Conservation (phyloP, 2,329 filamentous ascomycete genomes). For the Magnaporthiopsis incrustans region DNA sequence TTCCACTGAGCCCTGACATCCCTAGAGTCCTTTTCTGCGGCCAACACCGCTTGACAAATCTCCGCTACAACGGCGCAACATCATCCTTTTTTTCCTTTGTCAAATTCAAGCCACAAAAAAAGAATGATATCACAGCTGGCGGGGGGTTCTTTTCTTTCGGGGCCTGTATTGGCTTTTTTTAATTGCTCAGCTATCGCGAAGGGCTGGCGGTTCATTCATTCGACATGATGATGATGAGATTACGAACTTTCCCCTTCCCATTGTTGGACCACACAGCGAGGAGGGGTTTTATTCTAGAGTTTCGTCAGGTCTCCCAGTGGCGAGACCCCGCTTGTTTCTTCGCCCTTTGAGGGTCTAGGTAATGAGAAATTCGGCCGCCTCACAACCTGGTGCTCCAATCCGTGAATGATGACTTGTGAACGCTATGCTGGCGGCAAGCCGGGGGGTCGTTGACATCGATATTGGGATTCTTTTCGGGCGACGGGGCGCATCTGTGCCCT, state of each 20-base stretch:
- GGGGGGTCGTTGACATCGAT: neutral
- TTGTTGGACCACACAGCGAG: neutral
- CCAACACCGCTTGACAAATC: neutral
- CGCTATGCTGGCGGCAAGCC: neutral
- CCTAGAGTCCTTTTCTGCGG: neutral
- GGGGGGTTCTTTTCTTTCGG: slow-evolving; percentile 2
- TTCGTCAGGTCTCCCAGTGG: slow-evolving; percentile 18
- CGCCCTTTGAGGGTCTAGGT: slow-evolving; percentile 26
- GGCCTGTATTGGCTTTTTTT: slow-evolving; percentile 10
- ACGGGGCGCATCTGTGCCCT: neutral
- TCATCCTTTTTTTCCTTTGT: neutral
- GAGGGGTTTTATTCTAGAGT: slow-evolving; percentile 3
- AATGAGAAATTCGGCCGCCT: slow-evolving; percentile 32
- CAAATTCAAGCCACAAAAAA: slow-evolving; percentile 5
- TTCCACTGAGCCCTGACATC: neutral
- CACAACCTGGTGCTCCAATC: slow-evolving; percentile 11
- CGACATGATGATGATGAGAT: slow-evolving; percentile 9
- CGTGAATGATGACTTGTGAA: neutral
- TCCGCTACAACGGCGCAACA: neutral
- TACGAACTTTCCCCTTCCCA: slow-evolving; percentile 3
- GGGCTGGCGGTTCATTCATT: slow-evolving; percentile 6
- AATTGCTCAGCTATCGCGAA: slow-evolving; percentile 6
- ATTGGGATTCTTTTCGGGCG: neutral
- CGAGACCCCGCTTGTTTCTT: slow-evolving; percentile 18
- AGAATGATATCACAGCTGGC: slow-evolving; percentile 1